Evolutionary conservation across 2,329 filamentous ascomycete genomes (phyloP).

Genomic region (Pestalotiopsis fici): DNA sequence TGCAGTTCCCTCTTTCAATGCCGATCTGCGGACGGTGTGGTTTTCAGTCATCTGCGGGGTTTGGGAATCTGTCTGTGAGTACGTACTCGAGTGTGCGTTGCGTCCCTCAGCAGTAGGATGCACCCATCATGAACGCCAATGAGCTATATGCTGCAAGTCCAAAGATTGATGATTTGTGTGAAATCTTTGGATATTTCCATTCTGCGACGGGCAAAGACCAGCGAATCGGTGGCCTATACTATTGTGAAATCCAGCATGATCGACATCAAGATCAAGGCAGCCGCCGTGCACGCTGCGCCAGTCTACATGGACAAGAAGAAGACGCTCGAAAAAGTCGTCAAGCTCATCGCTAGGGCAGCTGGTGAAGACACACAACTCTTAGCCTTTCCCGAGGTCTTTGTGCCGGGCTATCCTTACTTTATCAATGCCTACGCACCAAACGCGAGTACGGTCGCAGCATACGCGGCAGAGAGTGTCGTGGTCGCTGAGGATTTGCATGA

Average conservation of each 20-base stretch:
- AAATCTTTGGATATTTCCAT: no score
- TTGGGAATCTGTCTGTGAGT: background rate
- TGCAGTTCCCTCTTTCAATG: background rate
- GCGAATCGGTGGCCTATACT: background rate
- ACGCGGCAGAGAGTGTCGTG: constrained; percentile 21
- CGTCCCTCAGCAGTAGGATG: background rate
- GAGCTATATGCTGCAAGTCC: background rate
- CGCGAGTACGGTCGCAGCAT: constrained; percentile 18
- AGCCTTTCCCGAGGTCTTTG: constrained; percentile 21
- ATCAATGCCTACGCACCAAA: constrained; percentile 24
- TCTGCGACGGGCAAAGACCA: no score
- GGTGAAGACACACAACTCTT: constrained; percentile 15
- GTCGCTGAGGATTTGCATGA: constrained; percentile 16
- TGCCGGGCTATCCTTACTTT: constrained; percentile 25
- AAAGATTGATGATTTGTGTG: background rate
- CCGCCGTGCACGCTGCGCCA: constrained; percentile 16
- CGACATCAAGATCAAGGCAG: constrained; percentile 16
- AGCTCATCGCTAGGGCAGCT: constrained; percentile 15
- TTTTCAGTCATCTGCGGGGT: background rate
- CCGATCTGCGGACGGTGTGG: background rate
- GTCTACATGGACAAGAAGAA: constrained; percentile 21
- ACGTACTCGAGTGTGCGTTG: background rate
- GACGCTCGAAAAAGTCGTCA: constrained; percentile 15
- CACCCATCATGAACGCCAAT: background rate
- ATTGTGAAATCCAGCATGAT: background rate